Evolutionary conservation across 768 basidiomycete species (phyloP), one percentile per base, ranked within the genome.

Genomic region (Boletus rubroflammeus): DNA sequence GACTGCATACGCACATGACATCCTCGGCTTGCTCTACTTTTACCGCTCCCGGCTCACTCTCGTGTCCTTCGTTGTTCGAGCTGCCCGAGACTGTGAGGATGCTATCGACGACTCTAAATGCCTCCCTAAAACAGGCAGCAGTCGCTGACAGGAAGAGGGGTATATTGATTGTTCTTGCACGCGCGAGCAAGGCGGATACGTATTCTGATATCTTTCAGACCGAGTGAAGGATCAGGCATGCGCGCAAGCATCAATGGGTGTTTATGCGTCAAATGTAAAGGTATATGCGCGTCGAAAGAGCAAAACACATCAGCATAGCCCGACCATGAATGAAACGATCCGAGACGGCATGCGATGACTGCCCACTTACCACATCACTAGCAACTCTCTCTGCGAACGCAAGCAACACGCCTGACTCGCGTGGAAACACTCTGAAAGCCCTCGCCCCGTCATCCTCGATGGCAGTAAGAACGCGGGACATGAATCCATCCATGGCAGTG

Each of bases 401-500:
- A 3, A 93, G 67, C 3, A 97, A 73, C 3, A 96, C 93, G 19
- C 84, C 80, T 0, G 93, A 83, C 8, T 80, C 75, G 0, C 82
- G 81, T 1, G 96, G 96, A 66, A 99, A 98, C 19, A 98, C 87
- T 23, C 88, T 78, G 8, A 87, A 85, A 11, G 93, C 94, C 32
- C 87, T 76, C 0, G 85, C 76, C 1, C 94, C 95, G 57, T 98
- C 86, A 38, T 86, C 83, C 3, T 73, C 66, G 19, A 98, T 77
- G 5, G 88, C 77, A 8, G 72, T 67, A 6, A 95, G 66, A 11
- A 94, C 76, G 40, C 78, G 77, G 1, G 75, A 74, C 76, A 98
- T 93, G 72, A 95, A 98, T 21, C 75, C 80, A 67, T 96, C 93
- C 97, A 99, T 98, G 2, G 96, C 82, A 25, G 86, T 86, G 66